phyloP scores from a whole-genome alignment of 202 grass and related monocot species.

The Setaria viridis region DNA sequence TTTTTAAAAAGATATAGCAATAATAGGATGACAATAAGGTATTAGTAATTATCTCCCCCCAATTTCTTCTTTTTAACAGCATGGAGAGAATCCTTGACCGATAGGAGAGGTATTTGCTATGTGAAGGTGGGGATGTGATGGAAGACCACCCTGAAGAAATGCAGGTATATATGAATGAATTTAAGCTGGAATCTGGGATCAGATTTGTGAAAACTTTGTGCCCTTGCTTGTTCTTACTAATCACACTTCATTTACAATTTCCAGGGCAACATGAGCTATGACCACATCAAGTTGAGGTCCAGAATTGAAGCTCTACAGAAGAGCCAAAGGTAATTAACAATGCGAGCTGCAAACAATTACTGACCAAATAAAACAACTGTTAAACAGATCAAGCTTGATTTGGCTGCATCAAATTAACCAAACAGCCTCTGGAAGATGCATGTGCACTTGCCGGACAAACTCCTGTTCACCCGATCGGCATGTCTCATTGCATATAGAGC shows the following conservation, averaged over 20 bases:
- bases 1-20: not conserved
- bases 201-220: not conserved
- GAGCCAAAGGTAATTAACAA: slow-evolving; percentile 49
- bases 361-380: not conserved
- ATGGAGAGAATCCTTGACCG: slow-evolving; percentile 55
- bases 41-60: not conserved
- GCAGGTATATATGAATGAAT: slow-evolving; percentile 20
- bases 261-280: slow-evolving; percentile 47
- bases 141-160: slow-evolving; percentile 27
- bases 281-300: slow-evolving; percentile 51
- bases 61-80: slow-evolving; percentile 27
- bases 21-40: not conserved
- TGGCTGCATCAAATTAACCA: not conserved
- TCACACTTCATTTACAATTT: not conserved
- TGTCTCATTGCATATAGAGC: not conserved
- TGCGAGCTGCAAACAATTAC: not conserved
- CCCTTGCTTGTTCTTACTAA: not conserved
- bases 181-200: not conserved
- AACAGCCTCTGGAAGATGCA: not conserved
- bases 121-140: slow-evolving; percentile 1
- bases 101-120: slow-evolving; percentile 42
- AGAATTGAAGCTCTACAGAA: slow-evolving; percentile 54
- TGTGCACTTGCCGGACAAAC: not conserved
- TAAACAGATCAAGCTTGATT: not conserved
- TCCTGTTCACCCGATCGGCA: not conserved